These are phyloP conservation scores for Craterostigma plantagineum DNA, from an alignment of 257 asterid species.

Conservation along the genomic window DNA sequence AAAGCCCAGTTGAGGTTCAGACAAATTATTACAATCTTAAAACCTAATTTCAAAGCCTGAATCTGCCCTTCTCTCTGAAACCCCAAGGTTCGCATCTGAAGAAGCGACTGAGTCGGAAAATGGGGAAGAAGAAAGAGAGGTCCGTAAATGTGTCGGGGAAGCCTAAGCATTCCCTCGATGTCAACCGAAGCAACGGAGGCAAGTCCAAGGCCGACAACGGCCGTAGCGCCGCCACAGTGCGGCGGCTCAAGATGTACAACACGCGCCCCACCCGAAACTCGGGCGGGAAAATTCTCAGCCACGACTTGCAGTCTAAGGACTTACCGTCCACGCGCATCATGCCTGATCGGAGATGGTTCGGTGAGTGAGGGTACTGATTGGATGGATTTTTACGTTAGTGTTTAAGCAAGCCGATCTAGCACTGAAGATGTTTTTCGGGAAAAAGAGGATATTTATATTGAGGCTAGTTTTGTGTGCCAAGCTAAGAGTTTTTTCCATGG, in stretches of 20 bases:
- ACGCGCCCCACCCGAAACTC: conserved; percentile 42
- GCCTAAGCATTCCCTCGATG: conserved; percentile 88
- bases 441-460: too few relatives aligned
- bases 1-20: too few relatives aligned
- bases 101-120: conserved; percentile 4
- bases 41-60: too few relatives aligned
- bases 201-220: conserved; percentile 24
- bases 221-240: conserved; percentile 83
- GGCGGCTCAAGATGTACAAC: conserved; percentile 88
- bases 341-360: conserved; percentile 93
- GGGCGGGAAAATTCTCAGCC: conserved; percentile 38
- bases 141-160: conserved; percentile 79
- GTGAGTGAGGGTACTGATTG: conserved; percentile 19
- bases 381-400: too few relatives aligned
- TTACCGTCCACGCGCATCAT: conserved; percentile 81
- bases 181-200: conserved; percentile 25
- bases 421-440: too few relatives aligned
- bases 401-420: too few relatives aligned
- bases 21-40: too few relatives aligned
- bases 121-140: conserved; percentile 69
- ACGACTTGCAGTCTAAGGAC: conserved; percentile 83
- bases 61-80: too few relatives aligned
- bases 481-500: too few relatives aligned
- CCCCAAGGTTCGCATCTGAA: too few relatives aligned
- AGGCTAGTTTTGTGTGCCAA: too few relatives aligned